Evolutionary conservation across 148 eudicot species (phyloP), one percentile per base, ranked within the genome.

Genomic region (Silene uniflora): DNA sequence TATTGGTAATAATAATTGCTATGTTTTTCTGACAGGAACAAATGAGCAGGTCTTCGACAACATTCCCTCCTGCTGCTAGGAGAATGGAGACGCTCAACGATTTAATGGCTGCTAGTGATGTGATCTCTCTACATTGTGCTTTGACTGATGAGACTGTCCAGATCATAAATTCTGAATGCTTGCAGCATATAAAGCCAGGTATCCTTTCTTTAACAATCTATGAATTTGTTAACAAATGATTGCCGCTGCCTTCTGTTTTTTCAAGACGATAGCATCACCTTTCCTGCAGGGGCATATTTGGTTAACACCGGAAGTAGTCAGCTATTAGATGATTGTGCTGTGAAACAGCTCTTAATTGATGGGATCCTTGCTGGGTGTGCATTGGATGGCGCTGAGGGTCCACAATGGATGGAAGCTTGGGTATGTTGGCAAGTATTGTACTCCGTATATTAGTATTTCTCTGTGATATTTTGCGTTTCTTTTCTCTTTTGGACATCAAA

Each of bases 371-470:
- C 99, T 70, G 99, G 99, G 76, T 95, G 99, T 90, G 99, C 99
- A 65, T 80, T 95, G 74, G 99, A 95, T 84, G 99, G 99, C 64
- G 99, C 99, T 76, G 99, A 95, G 87, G 99, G 99, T 59, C 99
- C 99, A 47, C 99, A 95, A 61, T 95, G 99, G 99, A 95, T 95
- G 99, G 99, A 95, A 89, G 99, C 99, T 80, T 95, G 99, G 99
- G 99, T 95, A 95, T 75, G 89, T 63, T 87, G 67, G 68, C 27
- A 85, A 21, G 49, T 72, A 39, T 76, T 73, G 68, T 64, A n/a
- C n/a, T n/a, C n/a, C n/a, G n/a, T n/a, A 70, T 58, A 6, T 42
- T 35, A 27, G 7, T 27, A 19, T 67, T 32, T 29, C 6, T 42
- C 23, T 24, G 10, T 49, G 27, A 68, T 7, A 13, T 69, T 27